Evolutionary conservation across 352 stramenopile genomes (phyloP), one percentile per base, ranked within the genome.

Genomic region (Peronospora destructor): DNA sequence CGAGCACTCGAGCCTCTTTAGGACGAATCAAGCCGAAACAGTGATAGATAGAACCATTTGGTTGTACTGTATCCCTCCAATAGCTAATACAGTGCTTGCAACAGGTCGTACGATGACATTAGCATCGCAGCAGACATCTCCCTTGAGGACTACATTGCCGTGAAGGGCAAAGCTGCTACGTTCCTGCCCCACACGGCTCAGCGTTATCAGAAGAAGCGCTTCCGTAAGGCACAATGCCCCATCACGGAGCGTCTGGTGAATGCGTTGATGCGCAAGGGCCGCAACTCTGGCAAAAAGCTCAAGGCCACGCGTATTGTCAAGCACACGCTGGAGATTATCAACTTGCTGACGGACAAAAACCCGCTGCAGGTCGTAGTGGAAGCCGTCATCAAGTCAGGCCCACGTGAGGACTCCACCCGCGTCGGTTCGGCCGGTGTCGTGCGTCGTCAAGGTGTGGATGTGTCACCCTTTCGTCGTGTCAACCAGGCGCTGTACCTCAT

Each of bases 251-350:
- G 96, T 58, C 84, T 99, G 50, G 81, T 87, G 47, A 98, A 96
- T 71, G 92, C 87, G 47, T 74, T 99, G 12, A 99, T 99, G 96
- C 88, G 94, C 71, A 97, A 98, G 77, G 96, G 96, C 43, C 89
- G 96, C 56, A 99, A 99, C 92, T 95, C 66, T 40, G 97, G 97
- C 71, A 99, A 99, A 91, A 99, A 99, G 88, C 76, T 99, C 50
- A 98, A 99, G 88, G 96, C 96, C 42, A 86, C 94, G 39, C 93
- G 96, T 69, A 99, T 99, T 64, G 89, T 99, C 36, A 94, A 98
- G 80, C 95, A 99, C 74, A 96, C 96, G 58, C 81, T 99, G 30
- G 97, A 99, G 84, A 98, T 99, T 79, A 98, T 99, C 72, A 92
- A 99, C 84, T 72, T 99, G 56, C 79, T 99, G 41, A 99, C 96